Evolutionary conservation across 441 rosid species (phyloP), one percentile per base, ranked within the genome.

Genomic region (Brassica hybrid): DNA sequence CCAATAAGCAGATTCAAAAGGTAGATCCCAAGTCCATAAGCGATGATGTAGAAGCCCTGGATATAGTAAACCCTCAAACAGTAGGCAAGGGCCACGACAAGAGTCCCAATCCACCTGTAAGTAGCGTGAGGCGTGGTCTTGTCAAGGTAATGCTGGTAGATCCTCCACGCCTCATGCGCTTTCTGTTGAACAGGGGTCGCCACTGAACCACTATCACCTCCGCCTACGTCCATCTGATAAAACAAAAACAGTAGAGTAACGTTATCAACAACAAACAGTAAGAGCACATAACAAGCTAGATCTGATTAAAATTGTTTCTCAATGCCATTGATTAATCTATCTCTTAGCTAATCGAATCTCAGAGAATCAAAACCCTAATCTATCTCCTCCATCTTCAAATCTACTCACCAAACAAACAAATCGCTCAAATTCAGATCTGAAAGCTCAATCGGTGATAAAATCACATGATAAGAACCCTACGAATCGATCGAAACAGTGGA

Each of bases 1-100:
- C 98, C 98, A 5, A 94, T 92, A 23, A 94, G 85, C 81, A 94
- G 87, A 85, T 94, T 94, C 79, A 94, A 81, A 67, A 92, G 78
- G 74, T 94, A 94, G 72, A 94, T 94, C n/a, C 98, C 98, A 79
- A 94, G 92, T 71, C 95, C 98, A 70, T 92, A 94, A 48, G 96
- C 84, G 63, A 94, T 84, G 66, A 94, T 85, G 84, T 90, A 94
- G 84, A 89, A 94, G 3, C 98, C 98, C 79, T 23, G 92, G 67
- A 91, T 73, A 25, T 81, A 91, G 75, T 75, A 88, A 74, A 90
- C 90, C 79, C 97, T 82, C 77, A 86, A 25, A 81, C 87, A 79
- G 82, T 89, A 94, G 76, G 90, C 74, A 69, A 82, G 86, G 1
- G 84, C 79, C 8, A 86, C 61, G 14, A 76, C 86, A 43, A 84